Evolutionary conservation across 306 rosid species (phyloP), one percentile per base, ranked within the genome.

Genomic region (Citrullus colocynthis): DNA sequence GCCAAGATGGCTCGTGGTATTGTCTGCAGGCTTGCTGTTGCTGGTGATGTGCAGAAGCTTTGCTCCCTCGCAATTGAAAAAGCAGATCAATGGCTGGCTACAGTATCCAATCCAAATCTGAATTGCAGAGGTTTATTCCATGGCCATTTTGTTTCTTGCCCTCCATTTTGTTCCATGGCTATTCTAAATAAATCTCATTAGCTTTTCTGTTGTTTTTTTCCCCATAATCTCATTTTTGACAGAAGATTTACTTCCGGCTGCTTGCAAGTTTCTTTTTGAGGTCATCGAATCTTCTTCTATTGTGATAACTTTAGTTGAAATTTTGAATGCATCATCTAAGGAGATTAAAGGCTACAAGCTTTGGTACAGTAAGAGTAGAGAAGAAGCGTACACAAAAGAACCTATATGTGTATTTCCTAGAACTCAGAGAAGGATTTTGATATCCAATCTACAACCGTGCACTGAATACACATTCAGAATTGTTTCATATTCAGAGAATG

Each of bases 201-300:
- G 80, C 9, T 21, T 82, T 44, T 69, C 10, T 72, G 58, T 48
- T 49, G 58, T 8, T 72, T 49, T 70, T 45, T 49, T 67, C 76
- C 80, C 61, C 80, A 78, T 42, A 74, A 55, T 70, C 64, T 66
- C 21, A 8, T 28, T 58, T 77, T 62, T 65, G 64, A 73, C 97
- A 96, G 99, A 92, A 84, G 99, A 89, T 81, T 96, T 98, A 6
- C 96, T 96, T 82, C 99, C 99, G 54, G 92, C 99, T 73, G 99
- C 99, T 64, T 96, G 99, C 97, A 96, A 93, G 88, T 91, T 91
- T 88, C 82, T 96, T 80, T 96, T 92, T 82, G 98, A 93, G 86
- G 97, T 86, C 85, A 86, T 91, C 60, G 79, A 91, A 64, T 83
- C 91, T 67, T 87, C 94, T 62, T 89, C 98, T 2, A 91, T 96